phyloP scores from a whole-genome alignment of 2,329 filamentous ascomycete genomes.

The Colletotrichum tropicale region DNA sequence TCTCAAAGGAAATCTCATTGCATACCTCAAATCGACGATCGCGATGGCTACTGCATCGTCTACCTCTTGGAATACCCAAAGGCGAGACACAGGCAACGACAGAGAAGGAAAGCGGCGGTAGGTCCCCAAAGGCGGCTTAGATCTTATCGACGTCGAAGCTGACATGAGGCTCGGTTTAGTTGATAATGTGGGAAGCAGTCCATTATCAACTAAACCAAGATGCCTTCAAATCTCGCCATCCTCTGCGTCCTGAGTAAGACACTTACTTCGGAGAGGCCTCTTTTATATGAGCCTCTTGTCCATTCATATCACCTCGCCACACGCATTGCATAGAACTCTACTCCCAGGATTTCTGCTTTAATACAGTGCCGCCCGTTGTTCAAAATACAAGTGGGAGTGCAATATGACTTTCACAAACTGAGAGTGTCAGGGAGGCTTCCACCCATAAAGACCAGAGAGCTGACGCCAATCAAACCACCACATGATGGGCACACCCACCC shows the following conservation, averaged over 20 bases:
- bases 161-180: not conserved
- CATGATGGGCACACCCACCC: not conserved
- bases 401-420: not conserved
- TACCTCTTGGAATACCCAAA: not conserved
- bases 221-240: not conserved
- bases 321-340: not conserved
- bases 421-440: not conserved
- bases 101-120: not conserved
- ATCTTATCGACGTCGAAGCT: not conserved
- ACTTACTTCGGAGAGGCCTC: not conserved
- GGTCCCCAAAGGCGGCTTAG: not conserved
- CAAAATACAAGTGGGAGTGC: not conserved
- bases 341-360: not conserved
- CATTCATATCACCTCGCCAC: not conserved
- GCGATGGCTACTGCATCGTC: too few relatives aligned
- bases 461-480: not conserved
- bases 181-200: too few relatives aligned
- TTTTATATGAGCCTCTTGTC: not conserved
- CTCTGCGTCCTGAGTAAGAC: not conserved
- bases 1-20: too few relatives aligned
- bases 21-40: too few relatives aligned
- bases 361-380: accelerated
- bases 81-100: not conserved
- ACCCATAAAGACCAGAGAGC: not conserved
- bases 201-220: not conserved